Evolutionary conservation across 2,329 filamentous ascomycete species (phyloP).

Genomic region (Neocucurbitaria cava): DNA sequence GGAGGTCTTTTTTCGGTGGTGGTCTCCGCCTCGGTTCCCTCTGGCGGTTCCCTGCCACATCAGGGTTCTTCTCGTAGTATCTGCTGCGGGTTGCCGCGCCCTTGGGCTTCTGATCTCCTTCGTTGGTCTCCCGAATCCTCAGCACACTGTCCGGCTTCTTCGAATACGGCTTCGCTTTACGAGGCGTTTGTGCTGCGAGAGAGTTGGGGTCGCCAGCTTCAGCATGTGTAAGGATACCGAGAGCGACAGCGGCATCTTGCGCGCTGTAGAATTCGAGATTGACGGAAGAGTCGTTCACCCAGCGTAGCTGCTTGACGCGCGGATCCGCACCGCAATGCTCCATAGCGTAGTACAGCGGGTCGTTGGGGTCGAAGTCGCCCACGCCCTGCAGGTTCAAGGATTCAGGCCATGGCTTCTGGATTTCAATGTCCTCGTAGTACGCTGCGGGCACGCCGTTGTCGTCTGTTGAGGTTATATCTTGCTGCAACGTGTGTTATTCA

Average conservation of each 20-base stretch:
- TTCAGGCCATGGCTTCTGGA: constrained; percentile 52
- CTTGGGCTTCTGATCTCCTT: constrained; percentile 78
- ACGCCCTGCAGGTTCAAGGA: constrained; percentile 88
- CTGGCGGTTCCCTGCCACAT: constrained; percentile 73
- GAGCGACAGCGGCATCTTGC: constrained; percentile 61
- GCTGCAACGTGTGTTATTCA: constrained; percentile 11
- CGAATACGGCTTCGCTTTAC: constrained; percentile 72
- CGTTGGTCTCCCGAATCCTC: constrained; percentile 75
- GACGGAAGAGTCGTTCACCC: constrained; percentile 92
- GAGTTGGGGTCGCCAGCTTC: constrained; percentile 54
- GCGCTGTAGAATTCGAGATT: constrained; percentile 78
- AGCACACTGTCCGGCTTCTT: constrained; percentile 73
- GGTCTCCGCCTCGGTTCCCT: constrained; percentile 61
- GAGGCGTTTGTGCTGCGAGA: constrained; percentile 63
- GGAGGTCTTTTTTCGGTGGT: constrained; percentile 29
- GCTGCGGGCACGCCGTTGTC: constrained; percentile 37
- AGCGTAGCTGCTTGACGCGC: constrained; percentile 71
- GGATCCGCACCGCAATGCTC: constrained; percentile 68
- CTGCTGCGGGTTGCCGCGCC: constrained; percentile 82
- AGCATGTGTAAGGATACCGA: constrained; percentile 60
- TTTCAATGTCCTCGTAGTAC: constrained; percentile 42
- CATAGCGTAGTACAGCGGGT: constrained; percentile 77
- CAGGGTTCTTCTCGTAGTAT: constrained; percentile 91
- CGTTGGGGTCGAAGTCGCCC: constrained; percentile 78
- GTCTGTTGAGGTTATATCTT: constrained; percentile 11